These are phyloP conservation scores for Hyphopichia fennica DNA, from an alignment of 1,139 yeast genomes.

Conservation along the genomic window DNA sequence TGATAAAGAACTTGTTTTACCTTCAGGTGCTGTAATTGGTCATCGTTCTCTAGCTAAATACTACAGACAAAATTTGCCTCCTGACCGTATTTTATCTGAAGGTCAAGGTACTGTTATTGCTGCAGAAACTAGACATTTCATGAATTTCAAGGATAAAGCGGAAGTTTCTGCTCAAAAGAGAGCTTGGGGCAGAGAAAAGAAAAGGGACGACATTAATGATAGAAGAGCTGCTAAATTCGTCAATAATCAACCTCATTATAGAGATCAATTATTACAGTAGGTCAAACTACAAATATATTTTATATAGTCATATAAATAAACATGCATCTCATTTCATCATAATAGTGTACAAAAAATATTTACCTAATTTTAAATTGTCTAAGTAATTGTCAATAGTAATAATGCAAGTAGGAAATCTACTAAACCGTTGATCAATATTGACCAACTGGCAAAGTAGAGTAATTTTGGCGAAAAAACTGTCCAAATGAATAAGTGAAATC, in stretches of 20 bases:
- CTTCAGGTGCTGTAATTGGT: conserved; percentile 85
- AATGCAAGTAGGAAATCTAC: conserved; percentile 33
- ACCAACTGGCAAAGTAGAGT: conserved; percentile 81
- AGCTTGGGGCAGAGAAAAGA: conserved; percentile 71
- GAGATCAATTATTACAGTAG: conserved; percentile 87
- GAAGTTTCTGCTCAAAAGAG: conserved; percentile 66
- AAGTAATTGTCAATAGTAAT: conserved; percentile 7
- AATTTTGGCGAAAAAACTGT: conserved; percentile 95
- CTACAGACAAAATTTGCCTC: conserved; percentile 77
- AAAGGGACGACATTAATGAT: conserved; percentile 66
- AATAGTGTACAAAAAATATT: too few species aligned
- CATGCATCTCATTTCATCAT: background rate
- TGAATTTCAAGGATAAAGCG: conserved; percentile 50
- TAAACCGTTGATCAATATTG: conserved; percentile 47
- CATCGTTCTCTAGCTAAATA: conserved; percentile 87
- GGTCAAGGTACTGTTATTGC: conserved; percentile 95
- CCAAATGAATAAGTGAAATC: conserved; percentile 93
- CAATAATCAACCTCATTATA: conserved; percentile 86
- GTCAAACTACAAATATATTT: background rate
- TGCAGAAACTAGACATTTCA: conserved; percentile 81
- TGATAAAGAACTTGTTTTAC: conserved; percentile 79
- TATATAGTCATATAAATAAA: background rate
- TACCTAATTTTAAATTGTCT: too few species aligned
- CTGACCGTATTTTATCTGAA: conserved; percentile 70
- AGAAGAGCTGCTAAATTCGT: conserved; percentile 79